Conservation (phyloP, 2,329 filamentous ascomycete genomes). For the Onygena corvina region DNA sequence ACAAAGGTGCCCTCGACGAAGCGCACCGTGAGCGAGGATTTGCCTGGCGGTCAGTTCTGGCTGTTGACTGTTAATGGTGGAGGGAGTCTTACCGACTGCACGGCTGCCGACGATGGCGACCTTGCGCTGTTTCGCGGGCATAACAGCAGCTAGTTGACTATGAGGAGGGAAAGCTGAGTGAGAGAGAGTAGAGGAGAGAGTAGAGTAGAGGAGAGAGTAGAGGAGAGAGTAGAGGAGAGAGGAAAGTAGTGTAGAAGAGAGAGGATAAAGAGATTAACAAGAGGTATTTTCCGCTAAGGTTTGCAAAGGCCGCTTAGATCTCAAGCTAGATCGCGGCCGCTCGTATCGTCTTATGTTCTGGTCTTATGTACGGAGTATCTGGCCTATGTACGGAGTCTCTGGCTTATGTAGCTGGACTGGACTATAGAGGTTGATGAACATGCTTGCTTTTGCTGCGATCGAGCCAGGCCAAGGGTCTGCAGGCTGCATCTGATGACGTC, state of each 20-base stretch:
- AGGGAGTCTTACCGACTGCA: conserved; percentile 58
- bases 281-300: too few relatives aligned
- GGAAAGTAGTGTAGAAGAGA: not conserved
- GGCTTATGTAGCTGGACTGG: too few relatives aligned
- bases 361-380: too few relatives aligned
- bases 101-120: conserved; percentile 91
- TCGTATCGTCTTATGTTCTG: too few relatives aligned
- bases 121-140: conserved; percentile 79
- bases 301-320: too few relatives aligned
- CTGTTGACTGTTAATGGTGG: not conserved
- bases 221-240: not conserved
- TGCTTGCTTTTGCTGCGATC: too few relatives aligned
- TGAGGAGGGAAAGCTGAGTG: not conserved
- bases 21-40: conserved; percentile 92
- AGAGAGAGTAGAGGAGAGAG: not conserved
- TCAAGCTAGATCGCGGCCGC: too few relatives aligned
- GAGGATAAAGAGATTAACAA: conserved; percentile 1
- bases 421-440: too few relatives aligned
- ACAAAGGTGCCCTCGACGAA: conserved; percentile 98
- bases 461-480: too few relatives aligned
- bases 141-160: conserved; percentile 23
- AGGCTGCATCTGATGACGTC: too few relatives aligned
- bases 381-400: too few relatives aligned
- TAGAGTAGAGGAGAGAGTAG: not conserved
- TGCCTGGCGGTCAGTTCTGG: conserved; percentile 48